phyloP scores from a whole-genome alignment of 2,329 filamentous ascomycete genomes.

The Calonectria hongkongensis region DNA sequence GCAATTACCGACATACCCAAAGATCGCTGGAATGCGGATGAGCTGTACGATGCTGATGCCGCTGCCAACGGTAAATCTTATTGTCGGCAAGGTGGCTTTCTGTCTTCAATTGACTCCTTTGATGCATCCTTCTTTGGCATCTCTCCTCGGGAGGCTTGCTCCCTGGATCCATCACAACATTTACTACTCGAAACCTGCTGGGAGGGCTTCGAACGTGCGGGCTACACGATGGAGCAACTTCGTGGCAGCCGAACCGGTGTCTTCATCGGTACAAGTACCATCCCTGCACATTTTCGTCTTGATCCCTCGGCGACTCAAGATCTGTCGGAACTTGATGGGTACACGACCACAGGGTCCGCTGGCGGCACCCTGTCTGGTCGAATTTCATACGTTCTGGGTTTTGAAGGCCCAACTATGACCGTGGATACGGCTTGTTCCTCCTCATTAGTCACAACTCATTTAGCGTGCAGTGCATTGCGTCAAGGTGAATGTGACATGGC shows the following conservation, averaged over 20 bases:
- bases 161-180: not conserved
- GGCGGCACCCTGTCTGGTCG: slow-evolving; percentile 1
- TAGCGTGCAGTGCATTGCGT: not conserved
- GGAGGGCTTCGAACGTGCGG: slow-evolving; percentile 4
- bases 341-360: not conserved
- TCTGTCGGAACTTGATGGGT: not conserved
- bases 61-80: not conserved
- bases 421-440: slow-evolving; percentile 14
- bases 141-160: not conserved
- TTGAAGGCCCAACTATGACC: not conserved
- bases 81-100: not conserved
- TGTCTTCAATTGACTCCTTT: not conserved
- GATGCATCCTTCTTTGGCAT: not conserved
- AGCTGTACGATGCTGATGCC: not conserved
- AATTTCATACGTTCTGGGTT: not conserved
- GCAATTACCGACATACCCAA: not conserved
- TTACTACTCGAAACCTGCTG: not conserved
- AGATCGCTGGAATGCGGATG: not conserved
- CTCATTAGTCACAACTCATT: not conserved
- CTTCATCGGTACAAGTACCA: not conserved
- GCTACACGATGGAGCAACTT: slow-evolving; percentile 2
- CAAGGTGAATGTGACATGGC: slow-evolving; percentile 10
- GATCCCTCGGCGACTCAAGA: not conserved
- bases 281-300: not conserved
- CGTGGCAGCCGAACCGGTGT: not conserved